Base-by-base conservation (phyloP, 306 rosid genomes). In the Castanea crenata region DNA sequence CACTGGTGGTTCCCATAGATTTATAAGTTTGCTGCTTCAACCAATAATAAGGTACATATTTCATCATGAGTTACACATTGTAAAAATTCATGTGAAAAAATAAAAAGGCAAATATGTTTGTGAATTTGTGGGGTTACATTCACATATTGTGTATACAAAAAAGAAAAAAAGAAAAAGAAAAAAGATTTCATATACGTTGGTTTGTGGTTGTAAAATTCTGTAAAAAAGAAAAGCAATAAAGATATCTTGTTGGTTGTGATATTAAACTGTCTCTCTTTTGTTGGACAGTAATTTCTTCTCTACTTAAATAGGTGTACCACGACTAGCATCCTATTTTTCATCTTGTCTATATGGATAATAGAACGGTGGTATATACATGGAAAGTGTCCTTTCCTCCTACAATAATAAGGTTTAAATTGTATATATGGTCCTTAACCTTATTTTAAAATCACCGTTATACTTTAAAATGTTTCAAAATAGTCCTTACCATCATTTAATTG, bases 1-100 rank as follows among this genome's bases (percentile, higher is more conserved):
- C 97, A 10, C n/a, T 88, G 78, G 89, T 81, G 46, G 77, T 93
- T 13, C 55, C 93, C 63, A 77, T 95, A 11, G 86, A 88, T 70
- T 72, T 91, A 25, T 89, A 81, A 83, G 70, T 20, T 1, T 34
- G 75, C 75, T 52, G 78, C 76, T 52, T 61, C 18, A 29, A 46
- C 57, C 16, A 32, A 8, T n/a, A 27, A 65, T 14, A 34, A 2
- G 74, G 68, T 79, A 55, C 57, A 8, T 78, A 16, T 76, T 70
- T 19, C 64, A 71, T 58, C 29, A 21, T 83, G 57, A 63, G 51
- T 62, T 51, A 46, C 4, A 71, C 19, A 18, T 18, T 68, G 65
- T 16, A 10, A 68, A 4, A 18, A 68, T 38, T 20, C n/a, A 6
- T 67, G 46, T 34, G 29, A 19, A 19, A 21, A n/a, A 34, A 3